phyloP scores from a whole-genome alignment of 768 basidiomycete species.

The Strobilomyces echinocephalus region DNA sequence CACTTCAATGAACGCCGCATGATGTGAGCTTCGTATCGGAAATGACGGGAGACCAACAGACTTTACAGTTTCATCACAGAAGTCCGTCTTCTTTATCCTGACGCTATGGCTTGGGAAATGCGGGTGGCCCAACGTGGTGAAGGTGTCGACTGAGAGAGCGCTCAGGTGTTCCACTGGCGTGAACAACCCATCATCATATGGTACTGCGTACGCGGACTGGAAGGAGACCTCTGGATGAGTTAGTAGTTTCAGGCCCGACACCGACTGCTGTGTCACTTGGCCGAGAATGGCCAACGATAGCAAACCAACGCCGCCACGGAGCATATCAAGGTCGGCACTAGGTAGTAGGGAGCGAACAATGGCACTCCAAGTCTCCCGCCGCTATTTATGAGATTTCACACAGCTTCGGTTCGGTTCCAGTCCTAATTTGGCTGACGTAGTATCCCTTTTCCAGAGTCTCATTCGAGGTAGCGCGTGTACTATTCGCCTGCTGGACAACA shows the following conservation, averaged over 20 bases:
- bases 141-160: constrained; percentile 27
- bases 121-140: constrained; percentile 39
- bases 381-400: background rate
- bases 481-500: no score
- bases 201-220: constrained; percentile 3
- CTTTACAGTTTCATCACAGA: constrained; percentile 41
- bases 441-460: no score
- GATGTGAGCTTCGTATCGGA: background rate
- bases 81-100: constrained; percentile 36
- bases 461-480: no score
- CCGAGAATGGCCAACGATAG: constrained; percentile 16
- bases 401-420: background rate
- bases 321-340: background rate
- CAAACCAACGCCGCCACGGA: constrained; percentile 10
- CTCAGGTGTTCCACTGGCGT: constrained; percentile 31
- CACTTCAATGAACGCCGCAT: constrained; percentile 32
- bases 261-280: constrained; percentile 19
- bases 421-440: no score
- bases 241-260: constrained; percentile 10
- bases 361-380: background rate
- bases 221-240: background rate
- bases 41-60: constrained; percentile 10
- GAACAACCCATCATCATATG: constrained; percentile 32
- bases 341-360: background rate
- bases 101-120: constrained; percentile 41